Conservation (phyloP, 2,329 filamentous ascomycete species). For the Aspergillus sp. region DNA sequence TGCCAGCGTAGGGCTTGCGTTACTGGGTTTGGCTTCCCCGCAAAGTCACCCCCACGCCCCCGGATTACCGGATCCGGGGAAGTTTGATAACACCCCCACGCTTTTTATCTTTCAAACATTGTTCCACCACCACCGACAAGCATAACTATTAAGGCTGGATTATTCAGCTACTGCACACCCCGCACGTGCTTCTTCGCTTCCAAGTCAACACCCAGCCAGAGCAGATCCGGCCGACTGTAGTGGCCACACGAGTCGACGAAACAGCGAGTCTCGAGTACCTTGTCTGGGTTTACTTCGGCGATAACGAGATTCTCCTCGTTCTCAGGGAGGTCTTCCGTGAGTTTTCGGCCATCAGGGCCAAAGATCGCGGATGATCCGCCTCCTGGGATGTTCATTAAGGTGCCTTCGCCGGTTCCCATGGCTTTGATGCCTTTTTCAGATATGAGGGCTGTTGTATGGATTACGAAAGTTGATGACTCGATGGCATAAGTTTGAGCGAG, state of each 20-base stretch:
- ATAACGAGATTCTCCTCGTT: slow-evolving; percentile 43
- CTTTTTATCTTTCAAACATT: too few species aligned
- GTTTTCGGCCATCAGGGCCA: slow-evolving; percentile 45
- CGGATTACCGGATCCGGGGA: too few species aligned
- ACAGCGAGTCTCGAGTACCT: slow-evolving; percentile 19
- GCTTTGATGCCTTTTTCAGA: slow-evolving; percentile 38
- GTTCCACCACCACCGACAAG: too few species aligned
- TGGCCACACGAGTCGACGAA: slow-evolving; percentile 1
- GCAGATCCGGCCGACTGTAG: slow-evolving; percentile 1
- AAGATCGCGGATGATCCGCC: slow-evolving; percentile 44
- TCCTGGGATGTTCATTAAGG: slow-evolving; percentile 35
- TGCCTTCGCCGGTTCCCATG: slow-evolving; percentile 37
- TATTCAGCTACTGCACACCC: neutral
- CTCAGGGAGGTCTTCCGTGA: slow-evolving; percentile 33
- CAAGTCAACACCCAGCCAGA: neutral
- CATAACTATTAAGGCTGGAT: too few species aligned
- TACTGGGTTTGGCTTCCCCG: too few species aligned
- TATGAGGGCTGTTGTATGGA: slow-evolving; percentile 47
- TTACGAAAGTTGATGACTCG: slow-evolving; percentile 50
- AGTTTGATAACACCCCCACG: too few species aligned
- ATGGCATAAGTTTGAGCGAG: slow-evolving; percentile 52
- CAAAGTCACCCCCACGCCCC: too few species aligned
- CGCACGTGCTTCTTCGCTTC: neutral
- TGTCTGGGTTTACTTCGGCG: slow-evolving; percentile 43
- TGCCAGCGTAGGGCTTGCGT: too few species aligned